These are phyloP conservation scores for Aspergillus unguis DNA, from an alignment of 2,329 filamentous ascomycete species.

Conservation along the genomic window DNA sequence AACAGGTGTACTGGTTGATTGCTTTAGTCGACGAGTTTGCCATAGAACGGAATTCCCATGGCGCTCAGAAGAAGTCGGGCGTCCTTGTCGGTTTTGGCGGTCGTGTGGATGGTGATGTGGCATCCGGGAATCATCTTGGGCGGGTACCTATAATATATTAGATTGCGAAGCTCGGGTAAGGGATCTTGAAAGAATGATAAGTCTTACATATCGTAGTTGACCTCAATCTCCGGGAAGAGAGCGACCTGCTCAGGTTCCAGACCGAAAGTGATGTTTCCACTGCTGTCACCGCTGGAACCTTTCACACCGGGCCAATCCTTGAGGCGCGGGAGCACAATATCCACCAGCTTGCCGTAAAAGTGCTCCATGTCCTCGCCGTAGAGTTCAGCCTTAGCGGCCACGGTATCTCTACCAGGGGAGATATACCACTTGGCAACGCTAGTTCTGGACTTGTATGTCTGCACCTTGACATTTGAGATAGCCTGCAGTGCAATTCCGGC, in stretches of 20 bases:
- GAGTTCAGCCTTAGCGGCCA: slow-evolving; percentile 72
- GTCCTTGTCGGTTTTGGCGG: slow-evolving; percentile 79
- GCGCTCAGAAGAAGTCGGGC: slow-evolving; percentile 71
- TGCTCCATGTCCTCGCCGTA: slow-evolving; percentile 79
- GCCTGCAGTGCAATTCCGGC: slow-evolving; percentile 80
- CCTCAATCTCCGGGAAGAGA: slow-evolving; percentile 88
- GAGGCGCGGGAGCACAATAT: slow-evolving; percentile 87
- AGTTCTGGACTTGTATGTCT: slow-evolving; percentile 65
- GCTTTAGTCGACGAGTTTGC: slow-evolving; percentile 60
- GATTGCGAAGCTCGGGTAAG: neutral
- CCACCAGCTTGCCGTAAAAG: slow-evolving; percentile 85
- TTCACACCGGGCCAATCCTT: slow-evolving; percentile 91
- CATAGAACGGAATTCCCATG: slow-evolving; percentile 77
- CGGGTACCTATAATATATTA: slow-evolving; percentile 51
- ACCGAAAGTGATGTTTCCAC: slow-evolving; percentile 83
- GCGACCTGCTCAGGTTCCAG: slow-evolving; percentile 71
- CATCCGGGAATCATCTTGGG: slow-evolving; percentile 79
- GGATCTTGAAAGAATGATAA: slow-evolving; percentile 6
- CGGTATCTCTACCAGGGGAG: slow-evolving; percentile 64
- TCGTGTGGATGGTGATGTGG: slow-evolving; percentile 79
- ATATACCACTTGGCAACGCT: slow-evolving; percentile 75
- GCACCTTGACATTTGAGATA: slow-evolving; percentile 73
- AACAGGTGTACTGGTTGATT: neutral
- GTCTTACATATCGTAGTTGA: slow-evolving; percentile 85
- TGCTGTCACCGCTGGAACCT: slow-evolving; percentile 74